Evolutionary conservation across 192 early-diverging fungal genomes (phyloP).

Genomic region (Endogone sp.): DNA sequence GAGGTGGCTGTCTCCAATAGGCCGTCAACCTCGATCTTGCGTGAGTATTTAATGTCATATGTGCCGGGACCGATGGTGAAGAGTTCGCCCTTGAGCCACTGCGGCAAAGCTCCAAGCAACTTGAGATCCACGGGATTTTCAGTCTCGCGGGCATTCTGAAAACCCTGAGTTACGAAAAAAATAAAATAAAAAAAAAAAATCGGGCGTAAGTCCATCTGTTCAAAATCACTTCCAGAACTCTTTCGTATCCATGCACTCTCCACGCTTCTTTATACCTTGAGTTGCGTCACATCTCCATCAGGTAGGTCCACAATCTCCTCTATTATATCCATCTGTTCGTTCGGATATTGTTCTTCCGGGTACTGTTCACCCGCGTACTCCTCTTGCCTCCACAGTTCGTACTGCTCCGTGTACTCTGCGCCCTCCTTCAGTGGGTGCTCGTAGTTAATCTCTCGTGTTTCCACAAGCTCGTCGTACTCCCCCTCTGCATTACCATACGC

Average conservation of each 20-base stretch:
- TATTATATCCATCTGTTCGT: background rate
- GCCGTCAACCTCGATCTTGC: conserved; percentile 50
- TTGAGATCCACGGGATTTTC: conserved; percentile 34
- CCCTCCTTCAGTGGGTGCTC: background rate
- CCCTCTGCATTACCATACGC: background rate
- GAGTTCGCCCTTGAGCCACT: conserved; percentile 61
- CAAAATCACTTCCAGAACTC: no score
- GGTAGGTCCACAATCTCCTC: background rate
- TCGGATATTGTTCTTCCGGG: no score
- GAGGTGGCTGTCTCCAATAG: conserved; percentile 64
- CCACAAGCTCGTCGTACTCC: background rate
- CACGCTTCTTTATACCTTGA: background rate
- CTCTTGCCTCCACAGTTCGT: background rate
- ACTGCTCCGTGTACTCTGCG: background rate
- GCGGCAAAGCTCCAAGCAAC: conserved; percentile 56
- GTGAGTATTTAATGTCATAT: conserved; percentile 61
- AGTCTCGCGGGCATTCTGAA: conserved; percentile 52
- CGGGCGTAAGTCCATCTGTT: no score
- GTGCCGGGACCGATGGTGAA: conserved; percentile 65
- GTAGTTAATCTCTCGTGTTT: background rate
- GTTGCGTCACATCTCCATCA: background rate
- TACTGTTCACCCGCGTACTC: background rate
- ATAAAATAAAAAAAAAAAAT: background rate
- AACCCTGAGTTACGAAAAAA: conserved; percentile 25
- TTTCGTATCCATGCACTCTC: background rate